Evolutionary conservation across 208 protist genomes (phyloP), one percentile per base, ranked within the genome.

Genomic region (Wallacemonas collosoma): DNA sequence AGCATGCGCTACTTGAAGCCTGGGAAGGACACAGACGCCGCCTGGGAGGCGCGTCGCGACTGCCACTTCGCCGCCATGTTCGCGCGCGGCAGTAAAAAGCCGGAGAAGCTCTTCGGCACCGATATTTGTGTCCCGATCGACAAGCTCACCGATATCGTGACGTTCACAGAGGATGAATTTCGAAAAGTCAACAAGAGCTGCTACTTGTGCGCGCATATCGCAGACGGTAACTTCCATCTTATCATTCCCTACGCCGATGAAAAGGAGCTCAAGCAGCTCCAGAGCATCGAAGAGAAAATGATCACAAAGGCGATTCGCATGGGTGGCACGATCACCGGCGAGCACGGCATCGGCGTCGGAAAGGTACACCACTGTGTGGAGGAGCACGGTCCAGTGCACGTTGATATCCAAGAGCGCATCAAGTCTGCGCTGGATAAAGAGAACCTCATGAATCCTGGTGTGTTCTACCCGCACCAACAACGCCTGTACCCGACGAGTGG

Each of bases 61-160:
- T 80, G 79, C 54, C 60, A 74, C 35, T 77, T 73, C 45, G 58
- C 71, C 40, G 61, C 48, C 1, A 70, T 73, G 69, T 54, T 70
- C 26, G 78, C 26, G 51, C 65, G 40, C 38, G 68, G 68, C 11
- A 53, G 43, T 11, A 78, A 73, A 3, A 64, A 69, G 3, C 39
- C 65, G 4, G 60, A 83, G 44, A 71, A 75, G 26, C 48, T 84
- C 7, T 73, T 83, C 26, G 66, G 76, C 6, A 90, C 79, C 12
- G 90, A 96, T 75, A 88, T 91, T 4, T 94, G 83, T 58, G 92
- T 94, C 3, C 92, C 91, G 39, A 75, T 96, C 36, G 90, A 85
- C 14, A 72, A 77, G 36, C 69, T 95, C 8, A 63, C 84, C 2
- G 51, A 82, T 36, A 71, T 76, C 15, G 80, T 97, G 12, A 50